phyloP scores from a whole-genome alignment of 73 alveolate species.

The Symbiodinium natans region DNA sequence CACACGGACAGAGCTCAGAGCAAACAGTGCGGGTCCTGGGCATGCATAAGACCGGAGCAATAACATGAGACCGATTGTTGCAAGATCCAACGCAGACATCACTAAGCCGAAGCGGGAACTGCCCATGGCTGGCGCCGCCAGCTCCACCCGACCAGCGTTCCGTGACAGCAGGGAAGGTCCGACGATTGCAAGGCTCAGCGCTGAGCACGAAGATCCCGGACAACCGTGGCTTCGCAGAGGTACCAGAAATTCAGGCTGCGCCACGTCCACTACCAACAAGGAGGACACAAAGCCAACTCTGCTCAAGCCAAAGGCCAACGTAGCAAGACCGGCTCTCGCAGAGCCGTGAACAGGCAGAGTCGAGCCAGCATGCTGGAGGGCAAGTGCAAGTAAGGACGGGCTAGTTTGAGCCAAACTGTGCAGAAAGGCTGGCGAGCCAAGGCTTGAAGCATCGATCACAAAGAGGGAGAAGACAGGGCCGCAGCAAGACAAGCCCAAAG shows the following conservation, averaged over 20 bases:
- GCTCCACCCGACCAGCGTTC: background rate
- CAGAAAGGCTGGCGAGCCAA: background rate
- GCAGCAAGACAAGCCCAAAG: conserved; percentile 8
- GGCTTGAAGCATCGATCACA: background rate
- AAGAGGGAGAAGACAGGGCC: conserved; percentile 9
- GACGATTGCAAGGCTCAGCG: background rate
- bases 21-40: background rate
- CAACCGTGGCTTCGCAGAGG: background rate
- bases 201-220: background rate
- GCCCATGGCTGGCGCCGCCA: background rate
- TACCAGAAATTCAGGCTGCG: background rate
- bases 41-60: background rate
- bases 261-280: background rate
- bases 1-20: background rate
- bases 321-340: background rate
- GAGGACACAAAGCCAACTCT: conserved; percentile 24
- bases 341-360: background rate
- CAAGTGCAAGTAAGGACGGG: background rate
- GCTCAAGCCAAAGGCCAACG: background rate
- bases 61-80: background rate
- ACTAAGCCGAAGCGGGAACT: background rate
- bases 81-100: background rate
- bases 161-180: background rate
- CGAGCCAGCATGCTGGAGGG: background rate
- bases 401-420: background rate